Conservation (phyloP, 2,329 filamentous ascomycete species). For the Venturia oleaginea region DNA sequence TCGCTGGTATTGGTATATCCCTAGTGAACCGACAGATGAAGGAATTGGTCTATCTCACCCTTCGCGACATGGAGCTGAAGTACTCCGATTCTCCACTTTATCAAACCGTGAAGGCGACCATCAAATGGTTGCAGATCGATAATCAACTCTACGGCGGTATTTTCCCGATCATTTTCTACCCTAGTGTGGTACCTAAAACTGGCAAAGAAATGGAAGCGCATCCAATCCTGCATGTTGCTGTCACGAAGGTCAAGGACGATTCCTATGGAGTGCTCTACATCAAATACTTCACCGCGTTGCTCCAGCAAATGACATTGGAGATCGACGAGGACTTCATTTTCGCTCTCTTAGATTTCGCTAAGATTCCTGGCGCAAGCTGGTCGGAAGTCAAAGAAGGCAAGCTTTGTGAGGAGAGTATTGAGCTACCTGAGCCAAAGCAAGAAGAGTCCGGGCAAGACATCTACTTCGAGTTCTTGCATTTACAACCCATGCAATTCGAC, state of each 20-base stretch:
- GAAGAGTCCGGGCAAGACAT: conserved; percentile 83
- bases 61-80: conserved; percentile 81
- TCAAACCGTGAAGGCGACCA: conserved; percentile 78
- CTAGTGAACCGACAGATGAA: conserved; percentile 86
- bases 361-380: conserved; percentile 85
- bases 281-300: conserved; percentile 88
- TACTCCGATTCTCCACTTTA: conserved; percentile 91
- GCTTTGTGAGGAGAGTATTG: conserved; percentile 80
- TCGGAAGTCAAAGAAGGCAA: conserved; percentile 72
- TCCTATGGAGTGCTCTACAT: conserved; percentile 97
- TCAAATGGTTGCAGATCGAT: conserved; percentile 99
- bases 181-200: conserved; percentile 94
- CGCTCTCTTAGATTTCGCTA: conserved; percentile 87
- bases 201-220: conserved; percentile 94
- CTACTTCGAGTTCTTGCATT: conserved; percentile 96
- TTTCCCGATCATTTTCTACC: conserved; percentile 94
- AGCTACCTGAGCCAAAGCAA: conserved; percentile 84
- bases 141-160: conserved; percentile 98
- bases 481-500: conserved; percentile 97
- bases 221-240: conserved; percentile 83
- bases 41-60: conserved; percentile 87
- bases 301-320: conserved; percentile 97
- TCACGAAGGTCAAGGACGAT: conserved; percentile 94
- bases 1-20: conserved; percentile 87
- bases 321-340: conserved; percentile 98